Conservation (phyloP, 208 protist genomes). For the Trichomonas tenax region DNA sequence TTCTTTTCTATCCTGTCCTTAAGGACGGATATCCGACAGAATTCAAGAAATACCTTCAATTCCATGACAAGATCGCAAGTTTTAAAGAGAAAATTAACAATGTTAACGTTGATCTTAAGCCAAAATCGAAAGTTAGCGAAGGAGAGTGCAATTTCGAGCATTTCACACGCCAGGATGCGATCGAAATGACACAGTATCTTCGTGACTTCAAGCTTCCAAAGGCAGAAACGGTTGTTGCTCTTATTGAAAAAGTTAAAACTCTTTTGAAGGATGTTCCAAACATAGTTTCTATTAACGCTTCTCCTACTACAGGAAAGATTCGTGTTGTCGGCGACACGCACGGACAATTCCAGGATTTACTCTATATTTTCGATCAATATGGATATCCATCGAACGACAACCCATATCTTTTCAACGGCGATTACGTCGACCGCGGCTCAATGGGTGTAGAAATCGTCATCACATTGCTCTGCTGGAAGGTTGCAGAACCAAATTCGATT, state of each 20-base stretch:
- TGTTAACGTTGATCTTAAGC: neutral
- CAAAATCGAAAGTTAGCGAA: neutral
- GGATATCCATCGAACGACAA: neutral
- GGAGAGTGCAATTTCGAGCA: neutral
- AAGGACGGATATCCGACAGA: neutral
- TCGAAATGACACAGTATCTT: neutral
- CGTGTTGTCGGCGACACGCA: neutral
- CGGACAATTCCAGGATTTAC: neutral
- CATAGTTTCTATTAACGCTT: neutral
- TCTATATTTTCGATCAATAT: neutral
- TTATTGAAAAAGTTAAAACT: neutral
- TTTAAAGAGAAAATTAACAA: neutral
- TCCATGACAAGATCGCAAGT: neutral
- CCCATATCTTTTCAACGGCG: conserved; percentile 19
- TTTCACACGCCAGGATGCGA: neutral
- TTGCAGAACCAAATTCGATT: neutral
- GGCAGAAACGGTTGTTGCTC: neutral
- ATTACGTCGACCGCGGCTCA: conserved; percentile 8
- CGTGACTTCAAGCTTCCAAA: neutral
- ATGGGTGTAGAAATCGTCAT: neutral
- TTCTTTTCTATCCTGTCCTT: neutral
- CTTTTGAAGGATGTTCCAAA: neutral
- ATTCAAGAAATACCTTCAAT: neutral
- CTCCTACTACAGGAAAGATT: neutral
- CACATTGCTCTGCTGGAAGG: neutral